Conservation (phyloP, 202 grass and related monocot genomes). For the Schoenoplectus tabernaemontani region DNA sequence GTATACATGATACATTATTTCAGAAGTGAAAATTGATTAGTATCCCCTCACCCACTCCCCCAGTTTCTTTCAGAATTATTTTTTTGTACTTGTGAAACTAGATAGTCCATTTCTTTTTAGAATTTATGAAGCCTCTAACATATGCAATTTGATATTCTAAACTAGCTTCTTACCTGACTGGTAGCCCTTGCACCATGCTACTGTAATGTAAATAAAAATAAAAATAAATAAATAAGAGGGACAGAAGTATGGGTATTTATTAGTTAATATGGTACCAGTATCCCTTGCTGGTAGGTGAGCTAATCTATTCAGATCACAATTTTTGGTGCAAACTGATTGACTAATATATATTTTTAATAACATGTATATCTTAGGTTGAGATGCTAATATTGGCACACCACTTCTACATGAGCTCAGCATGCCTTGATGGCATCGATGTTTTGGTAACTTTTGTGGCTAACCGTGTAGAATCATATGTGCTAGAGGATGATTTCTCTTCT, state of each 20-base stretch:
- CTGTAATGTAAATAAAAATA: no score
- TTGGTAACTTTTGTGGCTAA: conserved; percentile 92
- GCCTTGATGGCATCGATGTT: conserved; percentile 91
- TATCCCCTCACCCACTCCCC: not conserved
- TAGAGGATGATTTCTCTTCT: conserved; percentile 84
- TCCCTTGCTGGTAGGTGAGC: not conserved
- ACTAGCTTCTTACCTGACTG: not conserved
- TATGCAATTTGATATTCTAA: not conserved
- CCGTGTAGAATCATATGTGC: conserved; percentile 87
- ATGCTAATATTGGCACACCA: conserved; percentile 91
- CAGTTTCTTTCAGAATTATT: not conserved
- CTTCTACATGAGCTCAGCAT: conserved; percentile 88
- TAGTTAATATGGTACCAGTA: not conserved
- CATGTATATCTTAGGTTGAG: conserved; percentile 51
- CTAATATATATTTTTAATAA: not conserved
- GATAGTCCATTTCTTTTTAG: not conserved
- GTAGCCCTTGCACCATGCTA: not conserved
- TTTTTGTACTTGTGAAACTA: not conserved
- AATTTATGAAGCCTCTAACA: not conserved
- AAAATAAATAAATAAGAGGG: not conserved
- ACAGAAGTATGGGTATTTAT: not conserved
- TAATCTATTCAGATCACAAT: not conserved
- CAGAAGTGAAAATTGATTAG: not conserved
- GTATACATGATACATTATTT: conserved; percentile 22
- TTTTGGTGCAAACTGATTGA: not conserved